Evolutionary conservation across 176 grass and related monocot genomes (phyloP).

Genomic region (Aegilops umbellulata): DNA sequence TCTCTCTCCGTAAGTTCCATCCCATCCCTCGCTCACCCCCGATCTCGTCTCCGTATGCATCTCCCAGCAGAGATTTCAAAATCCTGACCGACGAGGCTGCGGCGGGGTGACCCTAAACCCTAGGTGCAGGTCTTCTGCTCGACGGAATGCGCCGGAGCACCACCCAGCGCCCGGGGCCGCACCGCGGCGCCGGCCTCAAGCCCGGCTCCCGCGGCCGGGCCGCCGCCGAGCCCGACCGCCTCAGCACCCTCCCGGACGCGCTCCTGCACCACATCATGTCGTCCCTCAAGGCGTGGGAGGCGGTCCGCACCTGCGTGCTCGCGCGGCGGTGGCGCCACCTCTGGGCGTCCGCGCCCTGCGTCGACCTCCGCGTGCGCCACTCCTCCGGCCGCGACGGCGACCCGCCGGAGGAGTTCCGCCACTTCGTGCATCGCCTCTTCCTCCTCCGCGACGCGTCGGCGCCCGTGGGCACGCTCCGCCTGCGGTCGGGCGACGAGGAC

Average conservation of each 20-base stretch:
- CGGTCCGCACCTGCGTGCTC: slow-evolving; percentile 39
- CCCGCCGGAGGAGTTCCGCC: background rate
- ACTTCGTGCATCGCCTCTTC: slow-evolving; percentile 15
- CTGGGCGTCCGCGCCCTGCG: slow-evolving; percentile 20
- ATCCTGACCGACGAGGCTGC: no score
- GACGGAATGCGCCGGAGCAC: background rate
- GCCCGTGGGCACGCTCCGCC: slow-evolving; percentile 16
- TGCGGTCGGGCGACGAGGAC: background rate
- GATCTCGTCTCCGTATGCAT: no score
- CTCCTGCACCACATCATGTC: slow-evolving; percentile 38
- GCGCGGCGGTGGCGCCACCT: slow-evolving; percentile 32
- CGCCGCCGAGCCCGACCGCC: background rate
- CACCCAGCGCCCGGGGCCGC: background rate
- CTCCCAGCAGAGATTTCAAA: no score
- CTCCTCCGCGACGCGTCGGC: background rate
- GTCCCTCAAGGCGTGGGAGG: slow-evolving; percentile 28
- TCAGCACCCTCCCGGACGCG: slow-evolving; percentile 33
- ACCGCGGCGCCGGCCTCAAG: background rate
- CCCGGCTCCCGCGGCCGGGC: background rate
- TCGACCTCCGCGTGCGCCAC: background rate
- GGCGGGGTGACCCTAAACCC: background rate
- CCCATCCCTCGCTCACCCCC: no score
- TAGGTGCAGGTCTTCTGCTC: background rate
- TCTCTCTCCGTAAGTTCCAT: no score
- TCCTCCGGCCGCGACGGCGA: background rate